Percentiles rank a stretch among this genome's conserved stretches.
Conservation (phyloP, 306 rosid species). For the Fragaria vesca region DNA sequence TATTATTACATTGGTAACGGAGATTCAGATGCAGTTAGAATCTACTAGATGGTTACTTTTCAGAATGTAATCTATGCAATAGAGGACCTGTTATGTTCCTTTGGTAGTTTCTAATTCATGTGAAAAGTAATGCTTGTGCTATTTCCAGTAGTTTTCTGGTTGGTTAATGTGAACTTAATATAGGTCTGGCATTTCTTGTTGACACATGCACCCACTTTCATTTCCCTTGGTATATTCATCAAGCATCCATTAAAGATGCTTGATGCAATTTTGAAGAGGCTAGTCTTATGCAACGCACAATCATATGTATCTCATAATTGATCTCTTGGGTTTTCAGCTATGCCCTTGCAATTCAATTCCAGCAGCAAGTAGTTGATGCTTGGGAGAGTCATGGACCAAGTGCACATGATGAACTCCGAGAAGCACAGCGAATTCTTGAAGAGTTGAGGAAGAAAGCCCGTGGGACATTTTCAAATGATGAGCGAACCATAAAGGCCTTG, state of each 20-base stretch:
- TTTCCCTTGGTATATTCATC: background rate
- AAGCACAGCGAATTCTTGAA: constrained; percentile 60
- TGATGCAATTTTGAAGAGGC: background rate
- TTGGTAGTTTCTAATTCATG: background rate
- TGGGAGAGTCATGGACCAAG: constrained; percentile 91
- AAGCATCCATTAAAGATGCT: background rate
- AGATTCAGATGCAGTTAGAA: background rate
- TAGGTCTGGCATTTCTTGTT: background rate
- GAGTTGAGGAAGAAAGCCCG: constrained; percentile 62
- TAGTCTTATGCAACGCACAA: background rate
- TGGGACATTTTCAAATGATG: constrained; percentile 38
- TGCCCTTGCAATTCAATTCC: constrained; percentile 76
- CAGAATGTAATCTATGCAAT: background rate
- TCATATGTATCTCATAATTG: background rate
- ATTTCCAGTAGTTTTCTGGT: background rate
- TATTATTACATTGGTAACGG: constrained; percentile 22
- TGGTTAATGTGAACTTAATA: background rate
- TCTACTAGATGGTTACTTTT: constrained; percentile 5
- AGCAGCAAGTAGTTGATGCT: constrained; percentile 78
- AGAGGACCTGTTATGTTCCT: background rate
- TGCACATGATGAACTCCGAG: constrained; percentile 70
- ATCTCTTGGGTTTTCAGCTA: constrained; percentile 55
- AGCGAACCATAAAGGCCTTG: constrained; percentile 52
- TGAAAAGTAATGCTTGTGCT: background rate
- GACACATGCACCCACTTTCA: background rate